phyloP scores from a whole-genome alignment of 2,329 filamentous ascomycete genomes.

The Claviceps sorghi region DNA sequence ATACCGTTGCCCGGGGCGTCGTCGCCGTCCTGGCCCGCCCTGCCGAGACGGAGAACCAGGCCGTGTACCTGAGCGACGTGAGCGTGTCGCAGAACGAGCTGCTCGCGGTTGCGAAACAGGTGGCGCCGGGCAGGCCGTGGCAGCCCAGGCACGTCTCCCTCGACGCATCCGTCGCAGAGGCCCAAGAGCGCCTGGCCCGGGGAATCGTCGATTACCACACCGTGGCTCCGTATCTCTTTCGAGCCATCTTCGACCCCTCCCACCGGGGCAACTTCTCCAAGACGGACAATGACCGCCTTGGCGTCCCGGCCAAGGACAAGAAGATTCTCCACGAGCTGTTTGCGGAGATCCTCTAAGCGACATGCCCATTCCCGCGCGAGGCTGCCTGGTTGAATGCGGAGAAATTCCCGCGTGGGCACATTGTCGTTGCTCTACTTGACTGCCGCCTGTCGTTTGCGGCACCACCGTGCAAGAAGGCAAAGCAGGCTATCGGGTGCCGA shows the following conservation, averaged over 20 bases:
- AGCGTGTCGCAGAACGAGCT: constrained; percentile 31
- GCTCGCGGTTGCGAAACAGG: constrained; percentile 31
- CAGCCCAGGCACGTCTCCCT: constrained; percentile 23
- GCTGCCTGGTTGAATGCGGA: too few relatives aligned
- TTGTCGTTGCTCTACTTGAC: too few relatives aligned
- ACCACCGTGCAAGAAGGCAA: too few relatives aligned
- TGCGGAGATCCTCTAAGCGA: neutral
- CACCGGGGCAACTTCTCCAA: neutral
- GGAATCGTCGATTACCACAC: constrained; percentile 16
- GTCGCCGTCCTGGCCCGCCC: constrained; percentile 33
- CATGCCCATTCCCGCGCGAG: too few relatives aligned
- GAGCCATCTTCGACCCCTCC: constrained; percentile 4
- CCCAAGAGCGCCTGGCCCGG: constrained; percentile 17
- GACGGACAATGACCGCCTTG: neutral
- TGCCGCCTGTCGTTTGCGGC: too few relatives aligned
- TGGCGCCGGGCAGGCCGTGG: constrained; percentile 32
- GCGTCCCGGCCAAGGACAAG: neutral
- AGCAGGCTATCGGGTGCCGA: too few relatives aligned
- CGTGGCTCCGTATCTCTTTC: constrained; percentile 18
- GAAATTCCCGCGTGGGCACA: too few relatives aligned
- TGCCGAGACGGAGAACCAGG: constrained; percentile 37
- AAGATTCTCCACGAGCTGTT: neutral
- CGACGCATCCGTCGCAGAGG: constrained; percentile 13
- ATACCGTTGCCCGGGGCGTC: constrained; percentile 31
- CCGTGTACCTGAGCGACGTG: constrained; percentile 30